Base-by-base conservation (phyloP, 2,329 filamentous ascomycete species). In the Domatiomyces catenatus region DNA sequence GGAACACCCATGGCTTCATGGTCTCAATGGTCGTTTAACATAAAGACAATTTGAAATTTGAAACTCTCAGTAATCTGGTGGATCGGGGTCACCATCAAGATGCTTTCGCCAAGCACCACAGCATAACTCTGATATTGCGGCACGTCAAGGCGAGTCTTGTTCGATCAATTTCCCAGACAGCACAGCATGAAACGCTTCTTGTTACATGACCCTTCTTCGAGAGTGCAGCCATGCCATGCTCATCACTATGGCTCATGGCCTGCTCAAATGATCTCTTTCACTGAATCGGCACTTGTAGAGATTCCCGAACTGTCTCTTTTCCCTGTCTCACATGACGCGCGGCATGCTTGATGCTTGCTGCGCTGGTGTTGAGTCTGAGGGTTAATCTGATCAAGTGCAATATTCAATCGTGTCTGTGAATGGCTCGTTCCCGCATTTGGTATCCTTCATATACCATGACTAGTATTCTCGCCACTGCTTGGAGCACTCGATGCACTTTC, bases 391-490 rank as follows among this genome's bases (percentile, higher is more conserved):
- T 39, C 32, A 39, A 4, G 12, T 15, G 15, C n/a, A 24, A 24
- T 24, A 6, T 39, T 39, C 12, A 39, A 15, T 4, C 32, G 10
- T 15, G 32, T 39, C 32, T 39, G 32, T 15, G 10, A 15, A 39
- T 15, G 32, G 15, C 32, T 39, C 8, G 7, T 39, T 15, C 12
- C 15, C 5, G 12, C 32, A 15, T 15, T 39, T 12, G 15, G 32
- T 39, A 15, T 39, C 32, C 12, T 39, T 26, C 19, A 15, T 46
- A 22, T 5, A 39, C 10, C 10, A 2, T 39, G 10, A 39, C 32
- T 60, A 73, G 58, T 72, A 71, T 61, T 73, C 71, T 68, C 70
- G 67, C 71, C 71, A 73, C 50, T 66, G 62, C 51, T 67, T 64
- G 51, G 64, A 65, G 56, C 71, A 73, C 46, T 66, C 64, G 39